Conservation (phyloP, 257 asterid genomes). For the Galeopsis tetrahit region DNA sequence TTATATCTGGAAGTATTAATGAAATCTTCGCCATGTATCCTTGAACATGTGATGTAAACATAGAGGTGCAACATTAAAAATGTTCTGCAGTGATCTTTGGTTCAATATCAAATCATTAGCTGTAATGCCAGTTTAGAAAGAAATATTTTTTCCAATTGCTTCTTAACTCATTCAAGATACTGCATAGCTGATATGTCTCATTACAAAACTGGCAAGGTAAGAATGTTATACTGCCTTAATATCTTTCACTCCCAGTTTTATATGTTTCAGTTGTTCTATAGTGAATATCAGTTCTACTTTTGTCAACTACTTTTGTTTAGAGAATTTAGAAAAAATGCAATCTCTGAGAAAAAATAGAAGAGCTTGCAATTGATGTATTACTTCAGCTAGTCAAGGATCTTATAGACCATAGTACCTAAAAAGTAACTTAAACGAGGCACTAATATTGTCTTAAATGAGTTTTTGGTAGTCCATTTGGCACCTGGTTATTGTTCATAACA, state of each 20-base stretch:
- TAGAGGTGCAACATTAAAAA: constrained; percentile 3
- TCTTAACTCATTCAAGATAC: constrained; percentile 66
- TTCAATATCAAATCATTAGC: constrained; percentile 19
- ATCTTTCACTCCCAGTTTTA: constrained; percentile 9
- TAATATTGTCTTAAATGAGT: constrained; percentile 16
- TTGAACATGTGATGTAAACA: constrained; percentile 17
- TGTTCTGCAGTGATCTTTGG: background rate
- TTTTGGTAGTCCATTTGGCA: constrained; percentile 13
- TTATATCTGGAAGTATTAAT: constrained; percentile 5
- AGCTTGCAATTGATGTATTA: constrained; percentile 8
- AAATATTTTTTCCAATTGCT: background rate
- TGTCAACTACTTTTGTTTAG: constrained; percentile 2
- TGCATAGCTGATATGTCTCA: constrained; percentile 99
- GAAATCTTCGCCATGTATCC: constrained; percentile 3
- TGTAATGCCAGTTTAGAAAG: background rate
- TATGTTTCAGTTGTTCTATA: constrained; percentile 15
- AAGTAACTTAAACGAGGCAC: constrained; percentile 21
- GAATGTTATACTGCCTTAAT: constrained; percentile 25
- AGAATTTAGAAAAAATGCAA: constrained; percentile 1
- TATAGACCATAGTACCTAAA: constrained; percentile 15
- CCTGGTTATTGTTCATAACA: constrained; percentile 4
- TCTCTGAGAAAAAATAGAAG: constrained; percentile 16
- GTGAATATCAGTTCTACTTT: constrained; percentile 18
- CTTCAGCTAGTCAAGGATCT: constrained; percentile 2
- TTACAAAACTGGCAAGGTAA: constrained; percentile 93